Evolutionary conservation across 768 basidiomycete genomes (phyloP), one percentile per base, ranked within the genome.

Genomic region (Panus rudis): DNA sequence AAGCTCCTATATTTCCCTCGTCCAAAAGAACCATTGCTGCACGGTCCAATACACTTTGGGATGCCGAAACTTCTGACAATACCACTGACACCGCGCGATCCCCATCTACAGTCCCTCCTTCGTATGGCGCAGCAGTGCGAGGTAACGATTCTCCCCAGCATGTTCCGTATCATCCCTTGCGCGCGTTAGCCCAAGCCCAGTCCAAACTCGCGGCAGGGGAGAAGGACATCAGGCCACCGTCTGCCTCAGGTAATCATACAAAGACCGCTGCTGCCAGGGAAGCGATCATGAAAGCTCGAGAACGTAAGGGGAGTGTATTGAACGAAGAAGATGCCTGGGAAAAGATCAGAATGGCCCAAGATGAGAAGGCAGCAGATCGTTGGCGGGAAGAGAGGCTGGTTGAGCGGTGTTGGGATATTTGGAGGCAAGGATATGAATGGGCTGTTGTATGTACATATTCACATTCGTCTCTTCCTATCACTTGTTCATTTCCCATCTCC

Each of bases 241-340:
- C 33, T 13, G 19, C 32, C 27, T 14, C 20, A 28, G 11, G 24
- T 14, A 21, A 38, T 23, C 39, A 32, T 21, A 1, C 39, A 30
- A 40, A 16, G 22, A 41, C 33, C 7, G 42, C 38, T 37, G 42
- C 23, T 34, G 49, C 49, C 23, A 19, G 41, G 13, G 31, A 34
- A 28, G 38, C 39, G 8, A 25, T 43, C 22, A 41, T 38, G 11
- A 47, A 48, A 40, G 43, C 47, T 6, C 59, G 69, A 37, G 70
- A 67, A 48, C 68, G 70, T 21, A 72, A 63, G 50, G 71, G 67
- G 11, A 76, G 67, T 50, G 64, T 69, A n/a, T 61, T 79, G 16
- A 79, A 84, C 52, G 77, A 83, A 55, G 77, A 83, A 42, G 81
- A 85, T 45, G 81, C 81, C 0, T 91, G 86, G 84, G 79, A 79